Percentiles rank a stretch among this genome's conserved stretches.
Evolutionary conservation across 495 filamentous ascomycete genomes (phyloP).

Genomic region (Chaetomium cochliodes): DNA sequence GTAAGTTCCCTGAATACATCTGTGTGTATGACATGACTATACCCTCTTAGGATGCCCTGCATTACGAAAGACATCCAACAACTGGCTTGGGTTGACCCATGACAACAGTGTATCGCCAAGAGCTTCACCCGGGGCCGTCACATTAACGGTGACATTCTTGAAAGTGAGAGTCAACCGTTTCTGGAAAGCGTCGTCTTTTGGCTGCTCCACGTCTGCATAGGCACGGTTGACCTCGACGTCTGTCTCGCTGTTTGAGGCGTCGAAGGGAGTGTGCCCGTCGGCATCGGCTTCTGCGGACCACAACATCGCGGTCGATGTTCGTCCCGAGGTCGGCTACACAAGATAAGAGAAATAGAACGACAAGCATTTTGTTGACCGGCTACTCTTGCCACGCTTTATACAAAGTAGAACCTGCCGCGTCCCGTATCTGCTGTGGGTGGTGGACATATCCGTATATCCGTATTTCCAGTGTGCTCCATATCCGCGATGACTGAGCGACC

Average conservation of each 20-base stretch:
- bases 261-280: conserved; percentile 2
- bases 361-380: not conserved
- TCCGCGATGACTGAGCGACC: not conserved
- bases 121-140: conserved; percentile 8
- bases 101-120: conserved; percentile 7
- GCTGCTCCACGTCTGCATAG: not conserved
- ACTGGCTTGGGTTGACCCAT: conserved; percentile 3
- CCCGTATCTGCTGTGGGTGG: too few relatives aligned
- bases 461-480: not conserved
- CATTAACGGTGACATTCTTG: conserved; percentile 13
- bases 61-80: not conserved
- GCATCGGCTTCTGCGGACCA: conserved; percentile 4
- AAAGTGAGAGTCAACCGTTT: conserved; percentile 11
- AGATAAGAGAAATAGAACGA: not conserved
- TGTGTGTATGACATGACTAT: not conserved
- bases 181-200: not conserved
- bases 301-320: not conserved
- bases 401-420: not conserved
- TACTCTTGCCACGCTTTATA: not conserved
- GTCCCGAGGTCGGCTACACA: not conserved
- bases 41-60: not conserved
- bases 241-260: conserved; percentile 1
- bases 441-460: conserved; percentile 2
- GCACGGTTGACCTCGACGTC: conserved; percentile 6
- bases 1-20: conserved; percentile 3